A percentile compares a stretch with the other conserved stretches of the same genome.
These are phyloP conservation scores for Penicillium sp. DNA, from an alignment of 2,329 filamentous ascomycete genomes.

Conservation along the genomic window DNA sequence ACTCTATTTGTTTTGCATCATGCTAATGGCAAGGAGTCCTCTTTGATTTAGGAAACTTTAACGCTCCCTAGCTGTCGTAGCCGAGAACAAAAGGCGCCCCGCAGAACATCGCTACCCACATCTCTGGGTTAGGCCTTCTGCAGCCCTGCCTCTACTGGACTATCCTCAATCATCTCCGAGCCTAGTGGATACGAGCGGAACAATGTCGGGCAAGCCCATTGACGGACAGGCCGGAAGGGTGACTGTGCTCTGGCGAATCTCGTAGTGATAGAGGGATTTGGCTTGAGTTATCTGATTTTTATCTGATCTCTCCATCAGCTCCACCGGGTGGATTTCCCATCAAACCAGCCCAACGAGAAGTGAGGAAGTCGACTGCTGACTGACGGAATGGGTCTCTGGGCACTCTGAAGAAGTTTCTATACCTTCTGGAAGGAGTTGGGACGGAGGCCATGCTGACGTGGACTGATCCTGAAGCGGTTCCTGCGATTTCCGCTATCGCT, in stretches of 20 bases:
- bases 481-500: neutral
- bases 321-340: constrained; percentile 24
- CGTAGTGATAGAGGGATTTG: constrained; percentile 23
- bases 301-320: constrained; percentile 27
- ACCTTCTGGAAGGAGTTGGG: neutral
- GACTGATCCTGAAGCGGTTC: neutral
- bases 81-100: neutral
- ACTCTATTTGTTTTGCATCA: too few species aligned
- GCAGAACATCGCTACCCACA: neutral
- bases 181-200: neutral
- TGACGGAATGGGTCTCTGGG: neutral
- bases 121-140: neutral
- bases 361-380: constrained; percentile 4
- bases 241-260: constrained; percentile 7
- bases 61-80: neutral
- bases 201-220: neutral
- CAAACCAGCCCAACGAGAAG: constrained; percentile 6
- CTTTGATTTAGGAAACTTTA: neutral
- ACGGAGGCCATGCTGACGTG: neutral
- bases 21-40: too few species aligned
- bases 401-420: neutral
- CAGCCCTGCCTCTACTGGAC: neutral
- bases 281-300: constrained; percentile 26
- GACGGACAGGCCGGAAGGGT: neutral
- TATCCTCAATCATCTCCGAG: neutral